Conservation (phyloP, 2,329 filamentous ascomycete genomes). For the Colletotrichum musicola region DNA sequence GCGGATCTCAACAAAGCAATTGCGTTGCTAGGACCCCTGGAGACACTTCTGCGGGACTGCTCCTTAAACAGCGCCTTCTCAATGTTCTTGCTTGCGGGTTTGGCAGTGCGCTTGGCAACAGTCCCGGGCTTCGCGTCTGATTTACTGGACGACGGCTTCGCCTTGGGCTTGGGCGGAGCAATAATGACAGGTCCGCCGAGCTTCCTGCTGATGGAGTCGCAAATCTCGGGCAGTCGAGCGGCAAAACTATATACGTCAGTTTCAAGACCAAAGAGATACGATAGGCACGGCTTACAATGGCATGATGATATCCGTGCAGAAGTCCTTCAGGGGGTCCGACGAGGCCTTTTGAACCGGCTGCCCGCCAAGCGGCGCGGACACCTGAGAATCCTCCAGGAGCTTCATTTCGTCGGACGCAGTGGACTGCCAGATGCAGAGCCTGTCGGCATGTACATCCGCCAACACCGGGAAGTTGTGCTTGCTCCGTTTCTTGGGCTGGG, state of each 20-base stretch:
- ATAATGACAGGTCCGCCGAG: constrained; percentile 78
- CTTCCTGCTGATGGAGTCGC: constrained; percentile 79
- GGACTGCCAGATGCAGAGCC: constrained; percentile 87
- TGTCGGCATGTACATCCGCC: constrained; percentile 81
- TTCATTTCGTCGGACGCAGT: constrained; percentile 72
- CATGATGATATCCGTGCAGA: constrained; percentile 83
- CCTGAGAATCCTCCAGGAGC: constrained; percentile 63
- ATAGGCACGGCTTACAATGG: constrained; percentile 72
- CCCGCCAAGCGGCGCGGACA: constrained; percentile 47
- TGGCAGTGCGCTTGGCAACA: constrained; percentile 59
- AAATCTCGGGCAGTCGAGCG: constrained; percentile 78
- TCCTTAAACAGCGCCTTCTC: constrained; percentile 74
- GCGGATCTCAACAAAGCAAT: constrained; percentile 77
- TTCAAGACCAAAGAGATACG: background rate
- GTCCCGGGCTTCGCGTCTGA: constrained; percentile 61
- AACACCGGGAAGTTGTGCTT: constrained; percentile 75
- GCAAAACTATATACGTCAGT: constrained; percentile 72
- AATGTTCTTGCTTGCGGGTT: constrained; percentile 64
- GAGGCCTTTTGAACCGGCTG: constrained; percentile 56
- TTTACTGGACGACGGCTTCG: constrained; percentile 57
- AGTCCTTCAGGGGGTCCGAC: constrained; percentile 77
- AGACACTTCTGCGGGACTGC: constrained; percentile 65
- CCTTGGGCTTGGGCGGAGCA: constrained; percentile 65
- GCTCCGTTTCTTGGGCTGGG: constrained; percentile 66
- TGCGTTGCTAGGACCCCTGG: constrained; percentile 67